Evolutionary conservation across 1,284 basidiomycete genomes (phyloP).

Genomic region (Phellopilus nigrolimitatus): DNA sequence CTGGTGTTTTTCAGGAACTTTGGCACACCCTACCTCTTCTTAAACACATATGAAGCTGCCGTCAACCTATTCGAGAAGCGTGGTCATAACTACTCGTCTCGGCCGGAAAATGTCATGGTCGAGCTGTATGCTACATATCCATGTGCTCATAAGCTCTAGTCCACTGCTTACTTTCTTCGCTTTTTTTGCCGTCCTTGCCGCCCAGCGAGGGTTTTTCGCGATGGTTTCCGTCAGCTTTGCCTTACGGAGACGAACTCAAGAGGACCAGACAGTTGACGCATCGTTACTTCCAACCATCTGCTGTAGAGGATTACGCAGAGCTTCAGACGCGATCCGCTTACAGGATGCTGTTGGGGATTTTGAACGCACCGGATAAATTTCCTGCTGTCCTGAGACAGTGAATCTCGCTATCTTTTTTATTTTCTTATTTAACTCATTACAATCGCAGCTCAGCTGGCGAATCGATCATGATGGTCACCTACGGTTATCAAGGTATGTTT

Average conservation of each 20-base stretch:
- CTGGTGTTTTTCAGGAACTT: slow-evolving; percentile 23
- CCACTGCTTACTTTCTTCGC: background rate
- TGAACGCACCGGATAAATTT: slow-evolving; percentile 1
- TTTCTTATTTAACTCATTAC: background rate
- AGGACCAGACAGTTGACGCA: slow-evolving; percentile 6
- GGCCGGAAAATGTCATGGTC: slow-evolving; percentile 20
- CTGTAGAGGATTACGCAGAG: background rate
- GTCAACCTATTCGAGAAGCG: slow-evolving; percentile 25
- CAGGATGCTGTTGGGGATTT: slow-evolving; percentile 1
- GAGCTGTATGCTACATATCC: background rate
- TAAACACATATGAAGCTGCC: slow-evolving; percentile 24
- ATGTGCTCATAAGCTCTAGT: background rate
- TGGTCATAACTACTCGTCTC: slow-evolving; percentile 23
- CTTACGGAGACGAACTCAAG: slow-evolving; percentile 7
- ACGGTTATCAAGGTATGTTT: slow-evolving; percentile 12
- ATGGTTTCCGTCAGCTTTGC: slow-evolving; percentile 6
- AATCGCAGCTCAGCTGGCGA: slow-evolving; percentile 3
- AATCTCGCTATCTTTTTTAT: background rate
- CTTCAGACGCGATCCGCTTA: background rate
- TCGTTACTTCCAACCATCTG: slow-evolving; percentile 6
- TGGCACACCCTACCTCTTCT: slow-evolving; percentile 22
- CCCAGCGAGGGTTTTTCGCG: background rate
- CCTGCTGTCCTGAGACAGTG: background rate
- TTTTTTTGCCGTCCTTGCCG: background rate
- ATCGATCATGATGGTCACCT: slow-evolving; percentile 9